Conservation (phyloP, 1,284 basidiomycete species). For the Amylostereum chailletii region DNA sequence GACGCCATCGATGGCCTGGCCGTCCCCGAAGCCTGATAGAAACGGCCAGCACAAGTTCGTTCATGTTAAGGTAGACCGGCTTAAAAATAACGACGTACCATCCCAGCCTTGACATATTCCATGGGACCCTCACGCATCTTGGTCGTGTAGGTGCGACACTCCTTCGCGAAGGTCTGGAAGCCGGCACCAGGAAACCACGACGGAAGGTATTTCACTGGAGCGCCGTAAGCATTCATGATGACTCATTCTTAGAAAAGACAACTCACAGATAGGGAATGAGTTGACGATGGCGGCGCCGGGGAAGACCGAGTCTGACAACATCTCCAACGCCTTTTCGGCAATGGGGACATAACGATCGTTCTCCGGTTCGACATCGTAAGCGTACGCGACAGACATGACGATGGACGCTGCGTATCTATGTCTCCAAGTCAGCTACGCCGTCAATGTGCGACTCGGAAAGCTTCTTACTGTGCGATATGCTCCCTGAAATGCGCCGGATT, state of each 20-base stretch:
- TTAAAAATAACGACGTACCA: too few species aligned
- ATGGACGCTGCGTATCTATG: neutral
- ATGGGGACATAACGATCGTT: constrained; percentile 17
- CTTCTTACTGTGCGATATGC: neutral
- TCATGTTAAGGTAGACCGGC: too few species aligned
- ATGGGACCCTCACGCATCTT: too few species aligned
- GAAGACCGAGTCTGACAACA: constrained; percentile 5
- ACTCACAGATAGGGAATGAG: constrained; percentile 16
- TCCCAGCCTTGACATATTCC: too few species aligned
- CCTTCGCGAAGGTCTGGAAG: neutral
- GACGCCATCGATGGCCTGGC: too few species aligned
- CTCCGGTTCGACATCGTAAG: constrained; percentile 9
- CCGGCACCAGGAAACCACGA: constrained; percentile 1
- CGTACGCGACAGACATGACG: too few species aligned
- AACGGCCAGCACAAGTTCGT: too few species aligned
- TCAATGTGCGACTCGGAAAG: neutral
- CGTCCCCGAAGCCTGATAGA: too few species aligned
- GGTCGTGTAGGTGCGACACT: too few species aligned
- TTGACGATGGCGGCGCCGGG: constrained; percentile 9
- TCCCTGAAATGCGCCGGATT: neutral
- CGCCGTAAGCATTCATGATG: too few species aligned
- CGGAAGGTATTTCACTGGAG: neutral
- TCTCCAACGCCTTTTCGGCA: constrained; percentile 16
- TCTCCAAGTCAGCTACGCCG: too few species aligned
- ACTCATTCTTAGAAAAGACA: too few species aligned